Conservation (phyloP, 306 rosid species). For the Styphnolobium japonicum region DNA sequence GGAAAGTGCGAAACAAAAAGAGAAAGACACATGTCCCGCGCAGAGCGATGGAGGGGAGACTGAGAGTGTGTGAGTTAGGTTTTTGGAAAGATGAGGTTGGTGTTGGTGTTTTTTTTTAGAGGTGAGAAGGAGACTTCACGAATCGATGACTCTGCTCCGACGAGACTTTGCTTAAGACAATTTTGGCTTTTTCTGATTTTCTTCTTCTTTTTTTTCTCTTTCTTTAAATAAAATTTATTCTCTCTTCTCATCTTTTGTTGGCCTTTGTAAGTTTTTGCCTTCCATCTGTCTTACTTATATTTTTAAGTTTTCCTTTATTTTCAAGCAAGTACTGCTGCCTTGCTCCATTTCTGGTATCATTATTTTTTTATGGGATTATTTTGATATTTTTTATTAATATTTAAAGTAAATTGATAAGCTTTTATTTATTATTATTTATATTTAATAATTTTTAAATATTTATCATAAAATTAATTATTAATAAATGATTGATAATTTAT, state of each 20-base stretch:
- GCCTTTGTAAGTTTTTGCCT: background rate
- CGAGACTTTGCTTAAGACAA: conserved; percentile 28
- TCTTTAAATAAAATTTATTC: background rate
- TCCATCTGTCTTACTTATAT: conserved; percentile 21
- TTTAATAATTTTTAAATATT: too few relatives aligned
- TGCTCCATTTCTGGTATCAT: background rate
- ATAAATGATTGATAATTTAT: too few relatives aligned
- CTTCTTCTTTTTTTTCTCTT: background rate
- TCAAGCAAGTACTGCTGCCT: conserved; percentile 20
- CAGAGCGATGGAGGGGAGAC: conserved; percentile 37
- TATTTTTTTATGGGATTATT: too few relatives aligned
- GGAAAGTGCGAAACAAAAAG: background rate
- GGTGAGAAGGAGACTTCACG: conserved; percentile 68
- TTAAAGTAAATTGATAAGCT: too few relatives aligned
- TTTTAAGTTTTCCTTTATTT: conserved; percentile 26
- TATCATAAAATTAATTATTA: too few relatives aligned
- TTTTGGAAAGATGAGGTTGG: conserved; percentile 14
- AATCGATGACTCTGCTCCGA: conserved; percentile 65
- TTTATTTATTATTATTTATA: too few relatives aligned
- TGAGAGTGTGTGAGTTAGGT: conserved; percentile 44
- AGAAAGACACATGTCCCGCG: background rate
- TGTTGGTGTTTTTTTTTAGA: conserved; percentile 20
- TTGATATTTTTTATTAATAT: too few relatives aligned
- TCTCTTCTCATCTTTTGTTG: background rate
- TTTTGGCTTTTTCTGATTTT: conserved; percentile 21